phyloP scores from a whole-genome alignment of 257 asterid species.

The Petunia axillaris region DNA sequence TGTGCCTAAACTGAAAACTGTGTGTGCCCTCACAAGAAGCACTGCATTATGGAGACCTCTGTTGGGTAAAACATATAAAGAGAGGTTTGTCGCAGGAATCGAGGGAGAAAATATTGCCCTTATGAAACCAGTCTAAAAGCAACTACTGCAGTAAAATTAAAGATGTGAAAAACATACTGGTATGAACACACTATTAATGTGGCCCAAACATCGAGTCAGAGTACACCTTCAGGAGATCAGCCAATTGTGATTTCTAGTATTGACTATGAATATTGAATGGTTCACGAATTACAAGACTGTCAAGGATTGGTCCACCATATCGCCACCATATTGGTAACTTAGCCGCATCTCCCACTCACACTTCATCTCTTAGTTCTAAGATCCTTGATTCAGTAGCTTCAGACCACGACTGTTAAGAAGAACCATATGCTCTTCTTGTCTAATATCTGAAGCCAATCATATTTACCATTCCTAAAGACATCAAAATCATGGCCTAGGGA shows the following conservation, averaged over 20 bases:
- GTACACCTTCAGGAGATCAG: not conserved
- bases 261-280: not conserved
- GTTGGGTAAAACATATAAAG: not conserved
- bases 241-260: not conserved
- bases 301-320: not conserved
- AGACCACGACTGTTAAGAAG: not conserved
- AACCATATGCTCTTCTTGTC: not conserved
- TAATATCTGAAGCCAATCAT: not conserved
- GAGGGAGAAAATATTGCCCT: too few species aligned
- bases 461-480: not conserved
- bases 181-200: too few species aligned
- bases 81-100: not conserved
- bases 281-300: not conserved
- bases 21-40: not conserved
- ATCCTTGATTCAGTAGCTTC: conserved; percentile 6
- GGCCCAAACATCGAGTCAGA: not conserved
- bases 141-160: too few species aligned
- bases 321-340: not conserved
- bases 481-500: not conserved
- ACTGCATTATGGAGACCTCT: not conserved
- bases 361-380: not conserved
- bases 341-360: not conserved
- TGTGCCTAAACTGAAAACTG: not conserved
- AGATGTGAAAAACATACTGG: too few species aligned
- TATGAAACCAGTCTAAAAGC: too few species aligned